Evolutionary conservation across 2,329 filamentous ascomycete genomes (phyloP).

Genomic region (Aspergillus ruber): DNA sequence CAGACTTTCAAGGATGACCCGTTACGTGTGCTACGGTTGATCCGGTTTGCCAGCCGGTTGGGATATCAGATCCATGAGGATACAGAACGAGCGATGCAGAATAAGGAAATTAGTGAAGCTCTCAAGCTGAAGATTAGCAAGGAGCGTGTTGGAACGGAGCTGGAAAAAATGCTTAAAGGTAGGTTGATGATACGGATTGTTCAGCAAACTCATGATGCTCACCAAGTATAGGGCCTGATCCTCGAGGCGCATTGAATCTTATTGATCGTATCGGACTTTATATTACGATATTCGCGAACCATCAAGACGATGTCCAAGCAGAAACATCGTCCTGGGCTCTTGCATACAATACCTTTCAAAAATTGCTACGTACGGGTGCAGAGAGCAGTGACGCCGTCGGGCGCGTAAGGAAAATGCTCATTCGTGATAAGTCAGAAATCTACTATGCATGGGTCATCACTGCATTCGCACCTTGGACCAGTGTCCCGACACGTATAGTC

Average conservation of each 20-base stretch:
- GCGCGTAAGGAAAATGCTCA: constrained; percentile 43
- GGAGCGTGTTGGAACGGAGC: constrained; percentile 77
- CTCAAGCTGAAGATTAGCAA: constrained; percentile 85
- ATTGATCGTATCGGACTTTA: constrained; percentile 36
- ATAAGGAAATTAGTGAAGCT: constrained; percentile 69
- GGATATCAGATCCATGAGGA: constrained; percentile 68
- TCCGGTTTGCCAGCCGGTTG: constrained; percentile 83
- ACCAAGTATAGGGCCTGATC: constrained; percentile 28
- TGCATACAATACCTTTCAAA: constrained; percentile 59
- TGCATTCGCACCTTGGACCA: constrained; percentile 68
- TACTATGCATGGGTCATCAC: constrained; percentile 73
- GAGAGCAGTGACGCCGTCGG: constrained; percentile 30
- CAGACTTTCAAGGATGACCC: constrained; percentile 95
- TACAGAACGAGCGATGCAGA: constrained; percentile 67
- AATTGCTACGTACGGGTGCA: constrained; percentile 35
- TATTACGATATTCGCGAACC: constrained; percentile 37
- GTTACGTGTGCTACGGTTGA: constrained; percentile 73
- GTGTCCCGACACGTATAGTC: constrained; percentile 34
- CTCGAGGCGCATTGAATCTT: constrained; percentile 29
- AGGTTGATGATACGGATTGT: constrained; percentile 7
- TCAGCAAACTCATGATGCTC: not conserved
- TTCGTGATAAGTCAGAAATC: constrained; percentile 58
- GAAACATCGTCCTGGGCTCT: constrained; percentile 55
- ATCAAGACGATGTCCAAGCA: constrained; percentile 46
- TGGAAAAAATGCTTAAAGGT: constrained; percentile 87